Evolutionary conservation across 176 grass and related monocot genomes (phyloP).

Genomic region (Phoenix roebelenii): DNA sequence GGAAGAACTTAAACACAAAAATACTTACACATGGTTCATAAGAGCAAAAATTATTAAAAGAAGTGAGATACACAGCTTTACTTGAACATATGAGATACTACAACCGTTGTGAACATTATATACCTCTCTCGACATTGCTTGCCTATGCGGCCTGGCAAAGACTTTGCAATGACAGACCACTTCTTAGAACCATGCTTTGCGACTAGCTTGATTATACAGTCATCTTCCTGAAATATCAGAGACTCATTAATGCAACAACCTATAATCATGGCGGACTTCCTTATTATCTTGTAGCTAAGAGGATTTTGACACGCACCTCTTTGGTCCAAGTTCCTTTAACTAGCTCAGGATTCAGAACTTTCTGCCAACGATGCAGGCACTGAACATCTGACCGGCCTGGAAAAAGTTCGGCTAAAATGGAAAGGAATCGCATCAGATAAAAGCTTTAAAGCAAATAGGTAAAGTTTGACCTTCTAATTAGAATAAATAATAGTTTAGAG

Average conservation of each 20-base stretch:
- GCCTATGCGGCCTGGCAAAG: conserved; percentile 9
- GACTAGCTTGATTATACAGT: conserved; percentile 3
- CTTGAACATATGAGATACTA: no score
- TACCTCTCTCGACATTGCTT: conserved; percentile 18
- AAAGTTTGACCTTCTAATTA: neutral
- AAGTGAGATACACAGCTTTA: no score
- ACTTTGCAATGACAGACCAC: conserved; percentile 8
- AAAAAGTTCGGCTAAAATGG: neutral
- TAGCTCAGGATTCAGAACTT: conserved; percentile 8
- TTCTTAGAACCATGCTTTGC: conserved; percentile 5
- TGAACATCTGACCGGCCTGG: conserved; percentile 12
- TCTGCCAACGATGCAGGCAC: conserved; percentile 8
- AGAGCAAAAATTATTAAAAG: no score
- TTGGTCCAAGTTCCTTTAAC: conserved; percentile 13
- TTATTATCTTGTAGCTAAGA: neutral
- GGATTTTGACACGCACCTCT: neutral
- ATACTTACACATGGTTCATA: no score
- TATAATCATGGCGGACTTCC: neutral
- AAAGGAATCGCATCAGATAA: neutral
- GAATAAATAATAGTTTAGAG: neutral
- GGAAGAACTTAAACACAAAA: no score
- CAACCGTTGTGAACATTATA: neutral
- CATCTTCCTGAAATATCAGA: conserved; percentile 6
- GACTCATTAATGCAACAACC: neutral
- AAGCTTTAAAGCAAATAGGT: neutral